Evolutionary conservation across 2,329 filamentous ascomycete species (phyloP).

Genomic region (Nannizzia gypsea): DNA sequence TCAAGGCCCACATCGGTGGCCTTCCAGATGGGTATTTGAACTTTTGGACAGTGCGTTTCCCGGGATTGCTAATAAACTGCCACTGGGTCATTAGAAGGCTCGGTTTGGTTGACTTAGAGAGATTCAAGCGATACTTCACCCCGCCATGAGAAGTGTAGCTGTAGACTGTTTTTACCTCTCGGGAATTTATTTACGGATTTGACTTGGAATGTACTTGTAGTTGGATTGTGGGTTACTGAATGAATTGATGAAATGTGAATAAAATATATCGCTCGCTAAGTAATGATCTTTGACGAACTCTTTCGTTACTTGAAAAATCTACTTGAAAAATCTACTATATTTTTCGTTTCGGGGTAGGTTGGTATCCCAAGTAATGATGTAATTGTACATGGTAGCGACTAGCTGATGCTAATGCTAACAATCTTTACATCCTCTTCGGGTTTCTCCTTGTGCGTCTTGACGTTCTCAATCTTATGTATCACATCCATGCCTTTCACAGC

Average conservation of each 20-base stretch:
- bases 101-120: conserved; percentile 38
- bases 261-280: background rate
- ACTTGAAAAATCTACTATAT: no score
- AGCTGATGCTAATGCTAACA: conserved; percentile 55
- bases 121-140: conserved; percentile 35
- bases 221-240: background rate
- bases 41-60: conserved; percentile 75
- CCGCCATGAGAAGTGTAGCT: conserved; percentile 16
- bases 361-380: background rate
- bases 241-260: background rate
- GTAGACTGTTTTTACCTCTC: background rate
- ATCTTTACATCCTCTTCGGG: conserved; percentile 97
- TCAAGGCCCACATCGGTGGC: conserved; percentile 61
- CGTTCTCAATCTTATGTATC: conserved; percentile 89
- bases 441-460: conserved; percentile 77
- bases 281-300: background rate
- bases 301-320: no score
- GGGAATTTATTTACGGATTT: background rate
- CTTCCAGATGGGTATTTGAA: conserved; percentile 68
- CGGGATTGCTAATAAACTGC: conserved; percentile 63
- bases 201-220: background rate
- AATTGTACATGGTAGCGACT: background rate
- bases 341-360: no score
- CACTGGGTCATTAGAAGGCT: conserved; percentile 62
- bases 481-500: conserved; percentile 86